A percentile compares a stretch with the other conserved stretches of the same genome.
Conservation (phyloP, 179 eudicot species). For the Drosera spatulata region DNA sequence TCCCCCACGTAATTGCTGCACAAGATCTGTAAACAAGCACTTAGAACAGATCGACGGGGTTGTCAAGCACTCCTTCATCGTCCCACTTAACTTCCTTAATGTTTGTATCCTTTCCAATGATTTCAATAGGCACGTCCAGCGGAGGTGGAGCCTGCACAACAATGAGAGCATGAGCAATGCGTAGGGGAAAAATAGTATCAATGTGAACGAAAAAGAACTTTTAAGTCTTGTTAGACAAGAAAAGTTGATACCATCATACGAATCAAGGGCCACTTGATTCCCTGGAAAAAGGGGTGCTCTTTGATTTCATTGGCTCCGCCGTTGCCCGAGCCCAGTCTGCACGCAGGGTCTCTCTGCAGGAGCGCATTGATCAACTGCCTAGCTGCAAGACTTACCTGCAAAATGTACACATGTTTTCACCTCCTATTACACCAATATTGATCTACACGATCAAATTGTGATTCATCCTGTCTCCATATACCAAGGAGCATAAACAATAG, state of each 20-base stretch:
- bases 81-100: slow-evolving; percentile 59
- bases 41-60: slow-evolving; percentile 60
- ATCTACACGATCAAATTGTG: neutral
- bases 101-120: slow-evolving; percentile 49
- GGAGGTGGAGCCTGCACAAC: slow-evolving; percentile 62
- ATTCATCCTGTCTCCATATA: neutral
- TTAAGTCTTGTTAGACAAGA: neutral
- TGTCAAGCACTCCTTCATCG: slow-evolving; percentile 62
- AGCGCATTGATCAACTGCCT: slow-evolving; percentile 78
- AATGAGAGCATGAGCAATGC: neutral
- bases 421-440: neutral
- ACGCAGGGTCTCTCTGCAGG: slow-evolving; percentile 70
- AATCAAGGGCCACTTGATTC: slow-evolving; percentile 88
- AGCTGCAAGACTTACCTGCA: slow-evolving; percentile 79
- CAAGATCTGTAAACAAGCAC: slow-evolving; percentile 15
- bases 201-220: neutral
- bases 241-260: slow-evolving; percentile 72
- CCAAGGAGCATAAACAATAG: neutral
- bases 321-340: slow-evolving; percentile 72
- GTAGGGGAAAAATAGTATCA: neutral
- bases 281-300: slow-evolving; percentile 74
- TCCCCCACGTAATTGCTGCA: too few relatives aligned
- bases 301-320: slow-evolving; percentile 76
- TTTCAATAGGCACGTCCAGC: slow-evolving; percentile 61
- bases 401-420: slow-evolving; percentile 2